Evolutionary conservation across 768 basidiomycete genomes (phyloP), one percentile per base, ranked within the genome.

Genomic region (Lactarius indigo): DNA sequence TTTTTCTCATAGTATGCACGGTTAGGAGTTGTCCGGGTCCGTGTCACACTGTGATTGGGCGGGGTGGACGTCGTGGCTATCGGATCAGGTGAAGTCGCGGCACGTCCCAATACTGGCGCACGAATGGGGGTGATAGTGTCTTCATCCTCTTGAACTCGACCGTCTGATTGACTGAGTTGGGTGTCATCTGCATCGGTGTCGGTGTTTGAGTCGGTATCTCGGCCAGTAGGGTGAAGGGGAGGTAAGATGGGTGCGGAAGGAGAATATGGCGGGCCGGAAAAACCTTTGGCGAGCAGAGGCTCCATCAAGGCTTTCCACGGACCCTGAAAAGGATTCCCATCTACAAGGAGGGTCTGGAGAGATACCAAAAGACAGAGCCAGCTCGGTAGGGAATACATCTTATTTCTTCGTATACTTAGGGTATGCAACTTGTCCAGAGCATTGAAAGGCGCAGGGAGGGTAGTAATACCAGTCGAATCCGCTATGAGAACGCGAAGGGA

Each of bases 321-420:
- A 9, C 91, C 92, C 72, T 92, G 91, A 78, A 99, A 98, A 9
- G 96, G 94, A 75, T 99, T 99, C 20, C 88, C 90, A 69, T 98
- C 96, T n/a, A 99, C 86, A 70, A 89, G 90, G 3, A 99, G 79
- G 1, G 88, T 90, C 76, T 96, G 93, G 57, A 99, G 80, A 35
- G 83, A 83, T 23, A 87, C 84, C n/a, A 99, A 82, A 33, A 93
- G 84, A 75, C 93, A 94, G 56, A 99, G 82, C 96, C 97, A 99
- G 68, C 90, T 87, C n/a, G 97, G 96, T 20, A 98, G 84, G 8
- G 90, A 85, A 70, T 91, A 83, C 73, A 99, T 81, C 75, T 90
- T 90, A 78, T 99, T 99, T 73, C 90, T 81, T 56, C 96, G 87
- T 63, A 96, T 78, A 74, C 94, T 95, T 71, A 94, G 84, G 13